Percentiles rank a stretch among this genome's conserved stretches.
Evolutionary conservation across 768 basidiomycete genomes (phyloP).

Genomic region (Russula vinacea): DNA sequence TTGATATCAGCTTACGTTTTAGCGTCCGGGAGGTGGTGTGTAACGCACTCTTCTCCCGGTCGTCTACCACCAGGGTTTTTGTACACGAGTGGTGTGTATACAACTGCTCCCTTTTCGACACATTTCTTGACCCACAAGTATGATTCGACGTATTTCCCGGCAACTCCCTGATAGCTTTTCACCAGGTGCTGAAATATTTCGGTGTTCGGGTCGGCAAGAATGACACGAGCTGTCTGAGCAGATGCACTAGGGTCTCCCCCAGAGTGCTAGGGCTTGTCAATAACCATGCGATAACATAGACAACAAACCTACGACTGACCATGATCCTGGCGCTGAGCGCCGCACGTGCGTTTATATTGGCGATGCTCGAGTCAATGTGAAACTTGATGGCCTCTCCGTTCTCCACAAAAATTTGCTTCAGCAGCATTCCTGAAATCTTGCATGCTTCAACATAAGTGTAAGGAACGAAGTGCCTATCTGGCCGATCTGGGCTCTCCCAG

Average conservation of each 20-base stretch:
- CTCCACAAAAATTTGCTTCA: conserved; percentile 75
- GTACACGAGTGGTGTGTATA: conserved; percentile 73
- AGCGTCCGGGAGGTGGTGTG: neutral
- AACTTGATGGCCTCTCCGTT: conserved; percentile 63
- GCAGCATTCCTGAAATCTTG: conserved; percentile 67
- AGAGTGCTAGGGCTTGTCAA: conserved; percentile 53
- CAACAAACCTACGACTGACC: conserved; percentile 40
- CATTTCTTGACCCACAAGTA: conserved; percentile 84
- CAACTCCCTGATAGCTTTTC: conserved; percentile 63
- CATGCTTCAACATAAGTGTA: conserved; percentile 83
- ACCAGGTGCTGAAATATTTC: conserved; percentile 73
- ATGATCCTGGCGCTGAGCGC: conserved; percentile 67
- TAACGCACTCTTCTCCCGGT: conserved; percentile 72
- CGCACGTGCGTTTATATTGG: conserved; percentile 68
- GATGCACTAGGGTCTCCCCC: conserved; percentile 75
- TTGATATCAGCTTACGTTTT: conserved; percentile 3
- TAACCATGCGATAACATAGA: neutral
- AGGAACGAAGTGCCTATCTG: conserved; percentile 74
- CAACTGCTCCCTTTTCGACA: conserved; percentile 60
- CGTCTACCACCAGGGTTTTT: conserved; percentile 82
- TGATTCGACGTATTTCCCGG: conserved; percentile 75
- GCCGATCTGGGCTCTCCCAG: conserved; percentile 66
- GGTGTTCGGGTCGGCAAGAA: conserved; percentile 77
- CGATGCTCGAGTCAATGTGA: conserved; percentile 79
- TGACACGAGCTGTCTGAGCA: conserved; percentile 66